Evolutionary conservation across 345 rosid species (phyloP), one percentile per base, ranked within the genome.

Genomic region (Isatis tinctoria): DNA sequence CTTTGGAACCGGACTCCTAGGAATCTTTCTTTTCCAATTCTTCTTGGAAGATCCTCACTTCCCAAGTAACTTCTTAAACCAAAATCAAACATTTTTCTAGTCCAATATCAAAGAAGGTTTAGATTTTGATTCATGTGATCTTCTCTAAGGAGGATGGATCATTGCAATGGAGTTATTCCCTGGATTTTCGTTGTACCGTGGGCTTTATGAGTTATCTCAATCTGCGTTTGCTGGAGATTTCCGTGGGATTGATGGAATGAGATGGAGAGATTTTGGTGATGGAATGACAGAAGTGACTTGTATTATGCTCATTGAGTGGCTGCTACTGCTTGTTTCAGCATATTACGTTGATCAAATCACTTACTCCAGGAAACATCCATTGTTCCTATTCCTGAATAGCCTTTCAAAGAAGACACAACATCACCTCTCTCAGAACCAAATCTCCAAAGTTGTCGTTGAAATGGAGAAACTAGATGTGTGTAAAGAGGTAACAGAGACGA

Each of bases 1-100:
- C 63, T 95, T 92, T 74, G 99, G 90, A 80, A 78, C 97, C 49
- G 97, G 98, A 30, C 99, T 95, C 37, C 69, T 95, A 30, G 97
- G 97, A 52, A 83, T 79, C 74, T 92, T 88, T 80, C 90, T 95
- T 64, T 90, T 90, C 49, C 83, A 92, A 58, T 28, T 73, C 81
- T 90, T 90, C 39, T 41, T 92, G 77, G 78, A 90, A 84, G 97
- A 92, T 54, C 8, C 71, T 20, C 80, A 85, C 73, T 89, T 88
- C 69, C 96, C 98, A 73, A 83, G 98, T 95, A 86, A 76, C 96
- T 82, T 69, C 18, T 52, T 12, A 37, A 32, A 35, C 71, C 43
- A 1, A 5, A 54, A 49, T 36, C 48, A 54, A 44, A 28, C 8
- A 2, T 36, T 27, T 32, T 20, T 22, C 35, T 54, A 37, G 36